Evolutionary conservation across 1,284 basidiomycete species (phyloP).

Genomic region (Cutaneotrichosporon sp.): DNA sequence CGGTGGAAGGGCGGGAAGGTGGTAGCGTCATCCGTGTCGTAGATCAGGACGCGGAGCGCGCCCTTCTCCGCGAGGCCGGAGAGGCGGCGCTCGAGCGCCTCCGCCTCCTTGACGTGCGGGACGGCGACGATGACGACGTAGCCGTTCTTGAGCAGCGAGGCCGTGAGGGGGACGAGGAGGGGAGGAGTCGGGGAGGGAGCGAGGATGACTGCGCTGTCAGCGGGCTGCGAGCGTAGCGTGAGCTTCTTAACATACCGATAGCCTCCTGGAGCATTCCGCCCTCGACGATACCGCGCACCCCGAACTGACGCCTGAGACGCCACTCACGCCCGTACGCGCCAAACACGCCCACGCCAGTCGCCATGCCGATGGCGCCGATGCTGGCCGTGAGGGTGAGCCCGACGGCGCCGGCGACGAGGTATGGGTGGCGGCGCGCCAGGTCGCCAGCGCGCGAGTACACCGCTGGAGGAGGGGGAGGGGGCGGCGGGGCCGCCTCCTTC

Average conservation of each 20-base stretch:
- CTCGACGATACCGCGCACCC: constrained; percentile 38
- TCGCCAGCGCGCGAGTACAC: constrained; percentile 15
- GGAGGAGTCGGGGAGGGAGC: constrained; percentile 47
- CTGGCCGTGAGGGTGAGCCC: constrained; percentile 38
- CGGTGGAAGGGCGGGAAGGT: constrained; percentile 53
- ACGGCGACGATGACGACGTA: constrained; percentile 53
- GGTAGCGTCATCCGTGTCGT: constrained; percentile 49
- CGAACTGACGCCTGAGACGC: constrained; percentile 29
- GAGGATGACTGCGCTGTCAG: constrained; percentile 43
- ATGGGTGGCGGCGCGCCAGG: constrained; percentile 22
- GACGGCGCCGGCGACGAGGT: constrained; percentile 25
- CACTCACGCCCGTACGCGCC: constrained; percentile 15
- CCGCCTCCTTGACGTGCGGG: constrained; percentile 49
- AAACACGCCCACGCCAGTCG: constrained; percentile 21
- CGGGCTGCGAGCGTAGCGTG: neutral
- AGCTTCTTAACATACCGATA: constrained; percentile 46
- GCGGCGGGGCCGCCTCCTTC: constrained; percentile 40
- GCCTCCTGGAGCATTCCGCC: constrained; percentile 53
- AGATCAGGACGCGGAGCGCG: constrained; percentile 50
- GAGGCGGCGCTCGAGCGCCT: constrained; percentile 45
- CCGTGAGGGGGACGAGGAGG: constrained; percentile 44
- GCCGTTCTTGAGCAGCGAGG: constrained; percentile 47
- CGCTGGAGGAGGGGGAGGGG: constrained; percentile 30
- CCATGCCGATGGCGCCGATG: constrained; percentile 33
- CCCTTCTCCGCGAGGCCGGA: constrained; percentile 43